Conservation (phyloP, 192 early-diverging fungal species). For the Kappamyces sp. region DNA sequence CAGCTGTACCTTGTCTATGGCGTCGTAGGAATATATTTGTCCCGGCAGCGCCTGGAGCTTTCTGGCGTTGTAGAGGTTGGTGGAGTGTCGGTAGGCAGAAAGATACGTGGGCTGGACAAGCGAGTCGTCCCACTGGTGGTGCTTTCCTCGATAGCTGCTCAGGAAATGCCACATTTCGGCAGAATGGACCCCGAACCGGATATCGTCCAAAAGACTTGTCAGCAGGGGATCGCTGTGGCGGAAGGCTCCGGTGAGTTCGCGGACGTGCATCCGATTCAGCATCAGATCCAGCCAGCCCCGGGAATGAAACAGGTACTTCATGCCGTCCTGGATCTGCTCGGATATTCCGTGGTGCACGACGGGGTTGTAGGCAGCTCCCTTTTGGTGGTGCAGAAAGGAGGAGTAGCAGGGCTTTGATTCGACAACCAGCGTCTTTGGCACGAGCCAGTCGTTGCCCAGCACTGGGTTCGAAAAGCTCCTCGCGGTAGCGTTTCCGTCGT, state of each 20-base stretch:
- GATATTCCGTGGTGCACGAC: too few species aligned
- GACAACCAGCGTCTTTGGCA: too few species aligned
- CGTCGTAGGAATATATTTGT: slow-evolving; percentile 7
- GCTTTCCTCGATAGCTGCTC: background rate
- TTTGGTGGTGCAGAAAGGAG: too few species aligned
- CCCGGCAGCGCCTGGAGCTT: slow-evolving; percentile 17
- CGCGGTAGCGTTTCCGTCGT: too few species aligned
- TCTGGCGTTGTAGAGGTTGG: slow-evolving; percentile 22
- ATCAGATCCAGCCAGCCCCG: too few species aligned
- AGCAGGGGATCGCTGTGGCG: slow-evolving; percentile 38
- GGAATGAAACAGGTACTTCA: too few species aligned
- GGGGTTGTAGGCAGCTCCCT: too few species aligned
- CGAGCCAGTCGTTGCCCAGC: too few species aligned
- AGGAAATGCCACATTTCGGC: slow-evolving; percentile 18
- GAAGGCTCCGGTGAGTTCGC: slow-evolving; percentile 10
- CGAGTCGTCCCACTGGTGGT: background rate
- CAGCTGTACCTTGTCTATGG: slow-evolving; percentile 13
- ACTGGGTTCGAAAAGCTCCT: too few species aligned
- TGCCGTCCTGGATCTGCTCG: too few species aligned
- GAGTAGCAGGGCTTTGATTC: too few species aligned
- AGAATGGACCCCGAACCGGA: slow-evolving; percentile 34
- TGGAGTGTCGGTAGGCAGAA: slow-evolving; percentile 24
- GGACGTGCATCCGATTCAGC: too few species aligned
- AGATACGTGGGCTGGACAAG: slow-evolving; percentile 34
- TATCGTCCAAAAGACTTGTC: slow-evolving; percentile 28